Evolutionary conservation across 1,284 basidiomycete species (phyloP).

Genomic region (Caloboletus firmus): DNA sequence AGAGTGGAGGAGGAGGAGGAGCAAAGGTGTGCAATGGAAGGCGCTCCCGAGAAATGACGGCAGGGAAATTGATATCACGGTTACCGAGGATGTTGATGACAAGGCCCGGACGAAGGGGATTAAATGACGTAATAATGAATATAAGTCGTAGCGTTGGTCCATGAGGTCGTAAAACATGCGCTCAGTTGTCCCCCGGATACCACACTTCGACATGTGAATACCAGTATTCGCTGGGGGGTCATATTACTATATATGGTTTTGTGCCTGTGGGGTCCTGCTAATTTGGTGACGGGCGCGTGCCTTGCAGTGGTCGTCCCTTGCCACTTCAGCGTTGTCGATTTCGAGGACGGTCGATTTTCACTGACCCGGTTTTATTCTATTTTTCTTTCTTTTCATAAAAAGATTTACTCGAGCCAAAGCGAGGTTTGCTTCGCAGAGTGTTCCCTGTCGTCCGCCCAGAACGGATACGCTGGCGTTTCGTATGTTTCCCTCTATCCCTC

Average conservation of each 20-base stretch:
- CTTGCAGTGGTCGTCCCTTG: slow-evolving; percentile 11
- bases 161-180: slow-evolving; percentile 27
- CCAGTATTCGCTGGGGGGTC: slow-evolving; percentile 13
- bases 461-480: slow-evolving; percentile 5
- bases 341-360: slow-evolving; percentile 3
- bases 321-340: slow-evolving; percentile 25
- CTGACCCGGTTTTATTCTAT: not conserved
- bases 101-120: not conserved
- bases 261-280: slow-evolving; percentile 18
- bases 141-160: not conserved
- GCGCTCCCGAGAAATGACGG: slow-evolving; percentile 14
- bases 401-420: slow-evolving; percentile 8
- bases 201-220: slow-evolving; percentile 27
- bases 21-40: slow-evolving; percentile 8
- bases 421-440: not conserved
- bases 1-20: not conserved
- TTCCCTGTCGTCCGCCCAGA: slow-evolving; percentile 4
- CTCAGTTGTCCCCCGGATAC: slow-evolving; percentile 9
- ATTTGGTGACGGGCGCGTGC: slow-evolving; percentile 16
- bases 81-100: slow-evolving; percentile 11
- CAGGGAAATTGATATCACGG: not conserved
- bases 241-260: not conserved
- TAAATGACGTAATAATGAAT: slow-evolving; percentile 20
- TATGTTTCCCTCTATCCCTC: slow-evolving; percentile 8
- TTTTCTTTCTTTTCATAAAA: slow-evolving; percentile 9